Evolutionary conservation across 371 early-diverging fungal species (phyloP).

Genomic region (Apophysomyces trapeziformis): DNA sequence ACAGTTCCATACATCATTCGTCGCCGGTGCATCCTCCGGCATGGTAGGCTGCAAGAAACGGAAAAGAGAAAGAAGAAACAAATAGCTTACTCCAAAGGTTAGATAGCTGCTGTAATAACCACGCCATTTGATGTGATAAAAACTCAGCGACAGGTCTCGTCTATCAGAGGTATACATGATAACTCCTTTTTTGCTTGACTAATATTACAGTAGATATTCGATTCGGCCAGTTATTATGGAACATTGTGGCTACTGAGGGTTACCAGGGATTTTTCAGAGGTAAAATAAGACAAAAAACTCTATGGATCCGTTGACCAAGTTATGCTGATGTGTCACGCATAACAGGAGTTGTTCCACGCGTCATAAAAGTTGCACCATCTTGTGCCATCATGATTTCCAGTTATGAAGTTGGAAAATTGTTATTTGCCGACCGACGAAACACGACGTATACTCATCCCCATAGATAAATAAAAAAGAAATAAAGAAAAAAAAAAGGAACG

Average conservation of each 20-base stretch:
- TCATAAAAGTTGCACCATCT: constrained; percentile 92
- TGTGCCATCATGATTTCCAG: constrained; percentile 97
- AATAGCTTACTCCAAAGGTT: not conserved
- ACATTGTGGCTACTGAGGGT: constrained; percentile 35
- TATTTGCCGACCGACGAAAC: constrained; percentile 45
- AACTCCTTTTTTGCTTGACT: not conserved
- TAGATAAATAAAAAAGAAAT: not conserved
- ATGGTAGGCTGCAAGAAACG: constrained; percentile 44
- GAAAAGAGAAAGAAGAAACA: not conserved
- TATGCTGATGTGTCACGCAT: not conserved
- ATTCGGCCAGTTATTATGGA: constrained; percentile 24
- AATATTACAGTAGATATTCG: constrained; percentile 26
- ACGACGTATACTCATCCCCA: constrained; percentile 11
- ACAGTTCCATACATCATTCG: constrained; percentile 64
- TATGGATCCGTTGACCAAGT: not conserved
- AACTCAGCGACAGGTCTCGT: constrained; percentile 79
- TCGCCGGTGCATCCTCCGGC: constrained; percentile 82
- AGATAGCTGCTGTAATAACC: constrained; percentile 90
- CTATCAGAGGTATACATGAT: not conserved
- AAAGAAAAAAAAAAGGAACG: not conserved
- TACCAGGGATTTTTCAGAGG: constrained; percentile 32
- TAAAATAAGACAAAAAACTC: not conserved
- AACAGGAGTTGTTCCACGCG: constrained; percentile 72
- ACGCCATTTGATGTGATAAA: constrained; percentile 98
- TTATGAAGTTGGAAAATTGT: constrained; percentile 78